Base-by-base conservation (phyloP, 2,329 filamentous ascomycete genomes). In the Hortaea sp. region DNA sequence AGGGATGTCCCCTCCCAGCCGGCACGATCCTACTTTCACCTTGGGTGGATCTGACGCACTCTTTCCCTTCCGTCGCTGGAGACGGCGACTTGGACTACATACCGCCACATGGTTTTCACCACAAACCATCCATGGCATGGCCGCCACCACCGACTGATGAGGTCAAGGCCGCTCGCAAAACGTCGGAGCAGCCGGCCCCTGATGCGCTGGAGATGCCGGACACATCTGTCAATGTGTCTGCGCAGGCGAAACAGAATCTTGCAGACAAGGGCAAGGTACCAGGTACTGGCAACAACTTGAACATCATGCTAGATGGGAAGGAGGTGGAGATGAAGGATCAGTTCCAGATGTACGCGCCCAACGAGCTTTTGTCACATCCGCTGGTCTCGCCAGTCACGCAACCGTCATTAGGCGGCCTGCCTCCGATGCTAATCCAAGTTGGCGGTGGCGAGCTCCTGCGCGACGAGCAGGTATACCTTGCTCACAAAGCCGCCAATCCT, bases 21-120 rank as follows among this genome's bases (percentile, higher is more conserved):
- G 92, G 92, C 1, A 89, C 85, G 4, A 82, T 97, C 39, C 72
- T 97, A 37, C 85, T 97, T 43, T 95, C 88, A 42, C 92, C 92
- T 0, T 98, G 92, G 92, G 88, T 90, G 6, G 92, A 98, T 63
- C 69, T 97, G 44, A 94, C 88, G 0, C 90, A 97, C 63, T 95
- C 89, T 0, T 97, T 97, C 53, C 92, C 92, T 0, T 95, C 89
- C 54, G 77, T 95, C n/a, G 76, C 79, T 2, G 77, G 73, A 5
- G 79, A 88, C 37, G 81, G 78, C 42, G 77, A 79, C 1, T 67
- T 87, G 43, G 92, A 98, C 62, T 97, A 95, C 57, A 90, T 98
- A 31, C 92, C 92, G 4, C 69, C 81, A 1, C 76, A 83, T 55
- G 92, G 92, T 0, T 97, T 98, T 58, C 82, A 94, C 53, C 88